A percentile compares a stretch with the other conserved stretches of the same genome.
Evolutionary conservation across 331 rosid species (phyloP).

Genomic region (Malus hybrid): DNA sequence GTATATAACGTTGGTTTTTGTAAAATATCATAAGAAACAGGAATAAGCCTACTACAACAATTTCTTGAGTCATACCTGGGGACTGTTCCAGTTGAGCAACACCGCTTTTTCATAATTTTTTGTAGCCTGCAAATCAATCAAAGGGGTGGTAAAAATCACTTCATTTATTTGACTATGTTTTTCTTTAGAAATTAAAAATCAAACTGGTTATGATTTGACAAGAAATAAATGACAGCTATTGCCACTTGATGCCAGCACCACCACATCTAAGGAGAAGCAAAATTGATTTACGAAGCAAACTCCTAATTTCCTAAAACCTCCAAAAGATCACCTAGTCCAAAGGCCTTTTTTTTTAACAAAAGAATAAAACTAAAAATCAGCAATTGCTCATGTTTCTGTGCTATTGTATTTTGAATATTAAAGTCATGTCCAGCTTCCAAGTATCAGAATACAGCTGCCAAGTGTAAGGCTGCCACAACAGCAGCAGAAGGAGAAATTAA

Average conservation of each 20-base stretch:
- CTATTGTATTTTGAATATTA: not conserved
- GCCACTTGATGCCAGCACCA: not conserved
- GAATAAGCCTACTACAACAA: not conserved
- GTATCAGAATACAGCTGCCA: not conserved
- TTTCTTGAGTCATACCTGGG: conserved; percentile 60
- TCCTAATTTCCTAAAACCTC: not conserved
- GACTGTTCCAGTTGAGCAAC: conserved; percentile 97
- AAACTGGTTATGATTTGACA: not conserved
- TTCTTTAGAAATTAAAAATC: not conserved
- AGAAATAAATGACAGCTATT: not conserved
- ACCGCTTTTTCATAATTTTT: conserved; percentile 88
- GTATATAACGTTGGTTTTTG: not conserved
- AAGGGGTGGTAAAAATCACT: conserved; percentile 4
- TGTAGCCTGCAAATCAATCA: conserved; percentile 70
- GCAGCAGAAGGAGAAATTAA: not conserved
- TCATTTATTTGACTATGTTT: not conserved
- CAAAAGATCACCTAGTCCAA: not conserved
- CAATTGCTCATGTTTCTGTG: conserved; percentile 10
- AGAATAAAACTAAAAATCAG: not conserved
- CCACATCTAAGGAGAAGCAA: not conserved
- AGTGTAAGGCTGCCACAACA: not conserved
- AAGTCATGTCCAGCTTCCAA: not conserved
- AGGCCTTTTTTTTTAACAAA: not conserved
- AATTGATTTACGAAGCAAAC: not conserved
- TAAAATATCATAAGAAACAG: not conserved